phyloP scores from a whole-genome alignment of 192 early-diverging fungal species.

The Backusella westeae region DNA sequence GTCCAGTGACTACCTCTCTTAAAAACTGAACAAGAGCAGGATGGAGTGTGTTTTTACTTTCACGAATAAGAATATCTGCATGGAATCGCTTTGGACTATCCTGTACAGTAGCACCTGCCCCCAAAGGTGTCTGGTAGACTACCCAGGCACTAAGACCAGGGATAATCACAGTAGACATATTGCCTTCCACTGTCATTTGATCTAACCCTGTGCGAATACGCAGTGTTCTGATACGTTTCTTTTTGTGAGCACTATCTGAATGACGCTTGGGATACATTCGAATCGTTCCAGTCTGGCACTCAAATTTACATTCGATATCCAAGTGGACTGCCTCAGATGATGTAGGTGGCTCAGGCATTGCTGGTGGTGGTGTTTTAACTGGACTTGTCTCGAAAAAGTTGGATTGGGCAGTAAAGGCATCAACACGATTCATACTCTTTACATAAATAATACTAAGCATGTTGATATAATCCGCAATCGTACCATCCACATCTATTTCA shows the following conservation, averaged over 20 bases:
- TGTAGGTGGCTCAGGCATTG: background rate
- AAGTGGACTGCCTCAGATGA: constrained; percentile 35
- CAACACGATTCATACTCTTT: constrained; percentile 55
- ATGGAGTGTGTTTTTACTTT: constrained; percentile 69
- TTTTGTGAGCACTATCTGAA: constrained; percentile 22
- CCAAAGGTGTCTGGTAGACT: constrained; percentile 45
- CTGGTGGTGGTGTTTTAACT: background rate
- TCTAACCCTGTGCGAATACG: background rate
- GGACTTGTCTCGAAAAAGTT: background rate
- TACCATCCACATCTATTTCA: constrained; percentile 67
- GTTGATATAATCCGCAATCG: constrained; percentile 64
- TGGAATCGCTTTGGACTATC: constrained; percentile 44
- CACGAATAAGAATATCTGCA: constrained; percentile 62
- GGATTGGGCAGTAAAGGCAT: constrained; percentile 42
- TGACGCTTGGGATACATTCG: constrained; percentile 54
- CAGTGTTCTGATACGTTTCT: constrained; percentile 19
- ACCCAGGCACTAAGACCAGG: constrained; percentile 53
- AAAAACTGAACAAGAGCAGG: constrained; percentile 71
- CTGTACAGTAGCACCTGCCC: constrained; percentile 31
- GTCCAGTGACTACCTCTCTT: constrained; percentile 59
- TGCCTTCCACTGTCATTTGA: constrained; percentile 22
- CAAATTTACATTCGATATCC: constrained; percentile 47
- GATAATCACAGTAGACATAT: constrained; percentile 48
- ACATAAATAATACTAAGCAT: constrained; percentile 61
- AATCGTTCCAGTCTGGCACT: constrained; percentile 45